Base-by-base conservation (phyloP, 352 stramenopile genomes). In the Elongisporangium prolatum region DNA sequence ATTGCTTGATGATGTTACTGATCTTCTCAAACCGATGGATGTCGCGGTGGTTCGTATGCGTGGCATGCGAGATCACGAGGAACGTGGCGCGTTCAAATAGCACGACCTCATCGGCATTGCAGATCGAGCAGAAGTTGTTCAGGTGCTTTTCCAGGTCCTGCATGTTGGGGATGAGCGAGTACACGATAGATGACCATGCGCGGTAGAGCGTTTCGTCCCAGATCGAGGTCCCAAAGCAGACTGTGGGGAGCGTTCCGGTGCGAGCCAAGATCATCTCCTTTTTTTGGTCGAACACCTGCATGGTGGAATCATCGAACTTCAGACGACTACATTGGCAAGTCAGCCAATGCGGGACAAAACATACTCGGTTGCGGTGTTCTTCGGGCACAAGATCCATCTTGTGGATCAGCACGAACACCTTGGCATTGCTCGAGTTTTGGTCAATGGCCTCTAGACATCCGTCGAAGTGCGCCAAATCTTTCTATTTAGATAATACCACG, bases 1-100 rank as follows among this genome's bases (percentile, higher is more conserved):
- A 99, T 76, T 99, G 97, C 80, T 99, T 99, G 75, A 99, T 98
- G 77, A 99, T 99, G 72, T 99, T 99, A 68, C 89, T 98, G 66
- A 99, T 99, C 69, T 99, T 99, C 82, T 99, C 97, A 72, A 99
- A 99, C 18, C 97, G 94, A 71, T 99, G 95, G 47, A 97, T 96
- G 69, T 99, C 96, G 68, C 96, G 94, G 64, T 98, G 93, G 22
- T 79, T 86, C 21, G 83, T 84, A 56, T 93, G 82, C 21, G 88
- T 96, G 5, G 96, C 93, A 69, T 99, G 95, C 28, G 91, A 96
- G 71, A 99, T 99, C 17, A 99, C 97, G 18, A 99, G 83, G 76
- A 99, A 99, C 4, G 97, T 99, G 1, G 96, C 96, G 52, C 91
- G 84, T 74, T 99, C 97, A 77, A 99, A 99, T 16, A 99, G 78